A percentile compares a stretch with the other conserved stretches of the same genome.
Evolutionary conservation across 257 asterid species (phyloP).

Genomic region (Sherardia arvensis): DNA sequence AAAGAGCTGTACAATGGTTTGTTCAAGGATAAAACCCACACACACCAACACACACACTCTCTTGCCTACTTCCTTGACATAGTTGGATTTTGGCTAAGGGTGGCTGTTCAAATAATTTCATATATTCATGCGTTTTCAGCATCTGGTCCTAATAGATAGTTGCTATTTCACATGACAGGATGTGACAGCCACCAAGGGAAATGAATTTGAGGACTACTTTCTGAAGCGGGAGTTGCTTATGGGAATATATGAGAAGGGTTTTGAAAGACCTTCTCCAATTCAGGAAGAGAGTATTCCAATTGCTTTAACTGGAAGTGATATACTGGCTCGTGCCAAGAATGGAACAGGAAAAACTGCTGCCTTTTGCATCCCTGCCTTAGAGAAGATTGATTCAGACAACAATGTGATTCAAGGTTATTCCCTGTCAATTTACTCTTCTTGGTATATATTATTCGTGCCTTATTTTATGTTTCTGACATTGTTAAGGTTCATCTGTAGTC

Average conservation of each 20-base stretch:
- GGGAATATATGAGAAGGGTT: slow-evolving; percentile 97
- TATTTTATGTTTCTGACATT: not conserved
- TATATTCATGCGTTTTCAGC: not conserved
- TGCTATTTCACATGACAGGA: slow-evolving; percentile 37
- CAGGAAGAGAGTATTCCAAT: slow-evolving; percentile 97
- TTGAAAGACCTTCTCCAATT: slow-evolving; percentile 87
- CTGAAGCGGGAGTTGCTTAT: slow-evolving; percentile 79
- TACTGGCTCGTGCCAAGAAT: slow-evolving; percentile 87
- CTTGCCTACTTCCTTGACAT: too few relatives aligned
- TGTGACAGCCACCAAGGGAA: slow-evolving; percentile 92
- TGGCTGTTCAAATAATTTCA: too few relatives aligned
- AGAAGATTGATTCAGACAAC: slow-evolving; percentile 77
- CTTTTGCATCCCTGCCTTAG: slow-evolving; percentile 80
- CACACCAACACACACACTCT: not conserved
- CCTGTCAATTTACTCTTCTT: slow-evolving; percentile 4
- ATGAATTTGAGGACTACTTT: slow-evolving; percentile 85
- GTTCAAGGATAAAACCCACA: not conserved
- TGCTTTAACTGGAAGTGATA: slow-evolving; percentile 86
- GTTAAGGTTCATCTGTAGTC: not conserved
- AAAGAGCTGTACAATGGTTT: not conserved
- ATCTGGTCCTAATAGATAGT: not conserved
- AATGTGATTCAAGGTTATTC: slow-evolving; percentile 74
- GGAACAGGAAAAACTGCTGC: slow-evolving; percentile 98
- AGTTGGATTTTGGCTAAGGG: too few relatives aligned
- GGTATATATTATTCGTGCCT: not conserved